Evolutionary conservation across 306 rosid genomes (phyloP).

Genomic region (Urtica urens): DNA sequence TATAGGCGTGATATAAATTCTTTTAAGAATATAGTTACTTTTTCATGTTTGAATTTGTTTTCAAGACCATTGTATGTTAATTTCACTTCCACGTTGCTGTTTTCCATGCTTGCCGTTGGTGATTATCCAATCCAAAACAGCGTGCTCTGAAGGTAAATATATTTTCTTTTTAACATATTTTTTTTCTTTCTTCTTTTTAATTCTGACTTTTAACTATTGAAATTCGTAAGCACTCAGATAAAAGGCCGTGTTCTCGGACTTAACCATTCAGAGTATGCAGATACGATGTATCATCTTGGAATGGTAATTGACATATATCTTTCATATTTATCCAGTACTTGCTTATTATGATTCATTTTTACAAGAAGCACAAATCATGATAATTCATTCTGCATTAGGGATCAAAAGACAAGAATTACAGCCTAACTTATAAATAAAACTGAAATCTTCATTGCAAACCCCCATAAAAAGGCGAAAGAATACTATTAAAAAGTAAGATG

Average conservation of each 20-base stretch:
- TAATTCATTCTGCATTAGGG: too few species aligned
- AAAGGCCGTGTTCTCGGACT: constrained; percentile 65
- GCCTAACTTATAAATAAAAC: too few species aligned
- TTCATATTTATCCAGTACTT: too few species aligned
- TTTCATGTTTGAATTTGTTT: neutral
- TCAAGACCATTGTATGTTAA: too few species aligned
- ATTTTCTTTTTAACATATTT: neutral
- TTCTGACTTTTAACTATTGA: too few species aligned
- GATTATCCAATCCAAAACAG: constrained; percentile 46
- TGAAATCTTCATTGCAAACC: too few species aligned
- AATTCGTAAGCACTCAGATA: constrained; percentile 40
- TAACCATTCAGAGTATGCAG: constrained; percentile 68
- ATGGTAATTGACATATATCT: constrained; percentile 38
- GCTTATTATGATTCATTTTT: too few species aligned
- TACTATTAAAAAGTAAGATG: too few species aligned
- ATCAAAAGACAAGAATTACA: too few species aligned
- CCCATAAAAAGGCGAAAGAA: too few species aligned
- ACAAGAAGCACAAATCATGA: too few species aligned
- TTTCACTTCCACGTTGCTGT: constrained; percentile 13
- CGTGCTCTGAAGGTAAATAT: constrained; percentile 65
- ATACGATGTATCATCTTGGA: constrained; percentile 86
- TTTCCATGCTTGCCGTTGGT: constrained; percentile 16
- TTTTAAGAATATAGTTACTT: neutral
- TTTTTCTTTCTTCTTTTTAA: constrained; percentile 4
- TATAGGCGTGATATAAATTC: neutral